A percentile compares a stretch with the other conserved stretches of the same genome.
Evolutionary conservation across 2,329 filamentous ascomycete genomes (phyloP).

Genomic region (Penicillium freii): DNA sequence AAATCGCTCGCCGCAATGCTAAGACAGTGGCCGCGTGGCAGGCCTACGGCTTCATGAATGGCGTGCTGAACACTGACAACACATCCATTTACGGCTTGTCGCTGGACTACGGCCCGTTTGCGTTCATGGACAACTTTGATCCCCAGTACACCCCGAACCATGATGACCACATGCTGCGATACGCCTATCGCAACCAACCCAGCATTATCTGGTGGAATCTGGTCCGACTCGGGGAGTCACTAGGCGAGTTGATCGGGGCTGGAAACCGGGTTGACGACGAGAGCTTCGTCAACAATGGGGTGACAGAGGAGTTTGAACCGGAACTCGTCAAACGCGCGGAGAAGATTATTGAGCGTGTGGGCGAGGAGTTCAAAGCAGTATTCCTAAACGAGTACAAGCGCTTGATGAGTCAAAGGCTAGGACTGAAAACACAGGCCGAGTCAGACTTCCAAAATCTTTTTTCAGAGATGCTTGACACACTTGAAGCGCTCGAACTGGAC

Average conservation of each 20-base stretch:
- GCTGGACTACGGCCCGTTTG: slow-evolving; percentile 94
- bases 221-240: slow-evolving; percentile 80
- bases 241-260: slow-evolving; percentile 84
- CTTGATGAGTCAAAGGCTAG: slow-evolving; percentile 76
- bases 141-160: slow-evolving; percentile 94
- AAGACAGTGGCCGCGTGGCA: slow-evolving; percentile 90
- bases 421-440: slow-evolving; percentile 67
- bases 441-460: slow-evolving; percentile 78
- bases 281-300: slow-evolving; percentile 69
- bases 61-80: slow-evolving; percentile 96
- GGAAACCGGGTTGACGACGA: slow-evolving; percentile 69
- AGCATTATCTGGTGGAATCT: slow-evolving; percentile 99
- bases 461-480: slow-evolving; percentile 74
- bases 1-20: slow-evolving; percentile 82
- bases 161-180: slow-evolving; percentile 82
- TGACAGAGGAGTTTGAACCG: slow-evolving; percentile 65
- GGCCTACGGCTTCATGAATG: slow-evolving; percentile 98
- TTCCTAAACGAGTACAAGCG: slow-evolving; percentile 88
- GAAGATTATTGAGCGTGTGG: slow-evolving; percentile 72
- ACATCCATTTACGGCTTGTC: slow-evolving; percentile 86
- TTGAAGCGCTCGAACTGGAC: slow-evolving; percentile 81
- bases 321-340: slow-evolving; percentile 78
- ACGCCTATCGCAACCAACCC: slow-evolving; percentile 90
- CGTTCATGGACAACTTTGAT: slow-evolving; percentile 97
- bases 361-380: slow-evolving; percentile 83